phyloP scores from a whole-genome alignment of 495 filamentous ascomycete genomes.

The Lepraria neglecta region DNA sequence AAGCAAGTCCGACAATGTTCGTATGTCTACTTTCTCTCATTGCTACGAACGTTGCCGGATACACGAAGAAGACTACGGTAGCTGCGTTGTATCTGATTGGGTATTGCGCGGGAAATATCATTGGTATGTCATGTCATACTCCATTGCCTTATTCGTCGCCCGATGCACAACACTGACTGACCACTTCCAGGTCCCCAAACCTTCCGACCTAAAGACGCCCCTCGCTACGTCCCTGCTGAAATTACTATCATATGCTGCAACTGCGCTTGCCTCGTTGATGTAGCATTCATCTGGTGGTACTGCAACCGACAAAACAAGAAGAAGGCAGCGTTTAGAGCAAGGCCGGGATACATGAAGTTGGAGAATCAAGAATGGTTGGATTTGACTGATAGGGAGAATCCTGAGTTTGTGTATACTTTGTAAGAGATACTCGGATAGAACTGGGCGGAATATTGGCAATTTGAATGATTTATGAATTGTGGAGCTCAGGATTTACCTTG shows the following conservation, averaged over 20 bases:
- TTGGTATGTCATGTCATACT: constrained; percentile 35
- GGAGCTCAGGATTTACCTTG: background rate
- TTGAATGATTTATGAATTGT: background rate
- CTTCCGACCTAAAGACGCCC: constrained; percentile 53
- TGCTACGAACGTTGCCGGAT: constrained; percentile 61
- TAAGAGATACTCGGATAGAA: background rate
- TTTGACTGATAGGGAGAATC: constrained; percentile 48
- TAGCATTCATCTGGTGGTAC: constrained; percentile 59
- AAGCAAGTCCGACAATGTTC: constrained; percentile 53
- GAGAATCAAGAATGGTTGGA: constrained; percentile 64
- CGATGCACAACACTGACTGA: constrained; percentile 11
- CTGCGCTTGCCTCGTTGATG: constrained; percentile 47
- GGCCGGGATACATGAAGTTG: constrained; percentile 54
- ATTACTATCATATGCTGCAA: constrained; percentile 63
- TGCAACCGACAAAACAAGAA: constrained; percentile 54
- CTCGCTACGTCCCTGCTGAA: constrained; percentile 60
- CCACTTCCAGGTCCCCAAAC: constrained; percentile 45
- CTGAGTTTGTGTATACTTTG: constrained; percentile 38
- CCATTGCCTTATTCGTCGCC: background rate
- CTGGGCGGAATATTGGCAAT: background rate
- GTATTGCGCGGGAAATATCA: constrained; percentile 57
- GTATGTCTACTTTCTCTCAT: constrained; percentile 52
- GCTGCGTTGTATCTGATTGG: constrained; percentile 63
- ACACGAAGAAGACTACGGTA: constrained; percentile 70
- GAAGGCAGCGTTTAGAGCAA: constrained; percentile 49